Conservation (phyloP, 192 early-diverging fungal genomes). For the Chytriomyces hyalinus region DNA sequence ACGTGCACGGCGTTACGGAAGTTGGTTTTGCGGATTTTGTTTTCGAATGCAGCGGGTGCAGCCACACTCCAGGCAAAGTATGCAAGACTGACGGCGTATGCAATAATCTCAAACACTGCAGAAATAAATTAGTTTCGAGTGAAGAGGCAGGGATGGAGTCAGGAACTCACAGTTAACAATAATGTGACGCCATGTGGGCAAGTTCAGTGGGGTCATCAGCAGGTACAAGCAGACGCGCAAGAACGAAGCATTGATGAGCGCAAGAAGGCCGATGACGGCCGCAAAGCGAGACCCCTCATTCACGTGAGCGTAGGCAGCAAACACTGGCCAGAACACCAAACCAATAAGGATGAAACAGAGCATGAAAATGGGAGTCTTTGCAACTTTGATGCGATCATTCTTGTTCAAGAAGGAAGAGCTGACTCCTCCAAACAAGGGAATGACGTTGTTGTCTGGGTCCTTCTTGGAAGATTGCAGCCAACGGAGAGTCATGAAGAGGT, state of each 20-base stretch:
- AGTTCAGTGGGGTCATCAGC: neutral
- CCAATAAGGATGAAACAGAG: slow-evolving; percentile 14
- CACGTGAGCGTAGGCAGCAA: slow-evolving; percentile 16
- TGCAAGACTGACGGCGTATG: neutral
- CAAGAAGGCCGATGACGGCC: neutral
- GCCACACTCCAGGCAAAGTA: neutral
- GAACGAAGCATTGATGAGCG: neutral
- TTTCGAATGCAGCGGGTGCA: neutral
- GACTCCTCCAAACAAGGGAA: slow-evolving; percentile 10
- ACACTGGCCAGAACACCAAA: slow-evolving; percentile 22
- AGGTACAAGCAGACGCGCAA: slow-evolving; percentile 14
- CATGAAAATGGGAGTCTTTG: neutral
- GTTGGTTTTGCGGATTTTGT: slow-evolving; percentile 4
- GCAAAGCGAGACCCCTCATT: slow-evolving; percentile 13
- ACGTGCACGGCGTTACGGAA: slow-evolving; percentile 10
- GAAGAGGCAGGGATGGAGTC: neutral
- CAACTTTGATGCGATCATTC: neutral
- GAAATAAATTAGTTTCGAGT: neutral
- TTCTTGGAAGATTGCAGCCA: slow-evolving; percentile 6
- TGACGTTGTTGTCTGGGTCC: neutral
- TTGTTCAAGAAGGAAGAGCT: neutral
- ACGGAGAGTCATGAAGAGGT: neutral
- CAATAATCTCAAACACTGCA: neutral
- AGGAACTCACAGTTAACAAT: slow-evolving; percentile 7
- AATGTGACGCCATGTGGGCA: neutral